These are phyloP conservation scores for Oxyria digyna DNA, from an alignment of 148 eudicot species.

Conservation along the genomic window DNA sequence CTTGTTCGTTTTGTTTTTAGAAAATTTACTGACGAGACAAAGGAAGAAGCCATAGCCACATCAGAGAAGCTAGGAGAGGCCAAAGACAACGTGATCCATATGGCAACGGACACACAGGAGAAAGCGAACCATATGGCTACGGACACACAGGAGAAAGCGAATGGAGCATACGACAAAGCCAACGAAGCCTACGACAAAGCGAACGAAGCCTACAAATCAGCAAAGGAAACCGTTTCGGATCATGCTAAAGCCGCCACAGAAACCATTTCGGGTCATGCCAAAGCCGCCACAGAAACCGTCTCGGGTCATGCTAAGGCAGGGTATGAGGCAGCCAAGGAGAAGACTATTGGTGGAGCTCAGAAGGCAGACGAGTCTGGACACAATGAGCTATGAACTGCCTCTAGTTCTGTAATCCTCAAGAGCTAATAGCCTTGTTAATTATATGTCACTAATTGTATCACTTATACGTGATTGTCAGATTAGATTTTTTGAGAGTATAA, in stretches of 20 bases:
- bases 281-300: neutral
- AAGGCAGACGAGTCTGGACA: neutral
- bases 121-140: neutral
- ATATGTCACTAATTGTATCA: neutral
- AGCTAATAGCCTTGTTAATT: neutral
- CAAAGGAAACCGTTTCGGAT: neutral
- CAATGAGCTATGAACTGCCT: neutral
- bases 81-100: neutral
- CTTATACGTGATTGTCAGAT: neutral
- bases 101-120: neutral
- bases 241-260: neutral
- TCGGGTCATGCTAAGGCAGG: neutral
- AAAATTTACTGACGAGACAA: neutral
- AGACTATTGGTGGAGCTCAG: neutral
- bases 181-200: constrained; percentile 1
- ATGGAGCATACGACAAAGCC: neutral
- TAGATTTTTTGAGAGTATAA: too few relatives aligned
- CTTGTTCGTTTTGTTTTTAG: neutral
- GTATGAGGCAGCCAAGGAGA: neutral
- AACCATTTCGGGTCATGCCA: neutral
- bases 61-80: neutral
- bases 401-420: neutral
- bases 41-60: neutral
- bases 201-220: neutral
- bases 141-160: neutral